These are phyloP conservation scores for Teratosphaeria zuluensis DNA, from an alignment of 2,329 filamentous ascomycete species.

Conservation along the genomic window DNA sequence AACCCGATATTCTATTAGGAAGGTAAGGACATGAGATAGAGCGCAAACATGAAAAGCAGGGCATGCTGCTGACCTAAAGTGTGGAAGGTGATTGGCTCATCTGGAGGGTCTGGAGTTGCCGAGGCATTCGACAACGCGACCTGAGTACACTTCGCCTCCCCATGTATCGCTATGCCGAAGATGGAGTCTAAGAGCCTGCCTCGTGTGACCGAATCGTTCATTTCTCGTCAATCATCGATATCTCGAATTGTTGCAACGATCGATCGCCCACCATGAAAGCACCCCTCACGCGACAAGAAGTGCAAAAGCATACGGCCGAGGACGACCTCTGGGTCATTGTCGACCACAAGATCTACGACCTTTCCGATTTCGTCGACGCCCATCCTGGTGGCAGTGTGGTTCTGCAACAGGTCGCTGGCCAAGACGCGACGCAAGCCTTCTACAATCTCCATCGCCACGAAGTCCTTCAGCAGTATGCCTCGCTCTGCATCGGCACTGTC, in stretches of 20 bases:
- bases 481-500: conserved; percentile 66
- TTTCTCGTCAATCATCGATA: not conserved
- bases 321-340: conserved; percentile 76
- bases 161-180: not conserved
- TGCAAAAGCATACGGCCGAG: conserved; percentile 53
- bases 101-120: not conserved
- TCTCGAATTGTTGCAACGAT: not conserved
- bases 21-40: too few relatives aligned
- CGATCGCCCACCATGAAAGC: conserved; percentile 12
- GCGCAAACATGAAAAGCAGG: too few relatives aligned
- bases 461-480: conserved; percentile 70
- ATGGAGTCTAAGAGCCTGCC: not conserved
- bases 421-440: conserved; percentile 72
- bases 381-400: conserved; percentile 77
- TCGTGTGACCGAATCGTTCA: not conserved
- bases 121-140: not conserved
- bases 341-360: conserved; percentile 79
- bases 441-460: conserved; percentile 91
- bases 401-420: conserved; percentile 68
- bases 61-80: too few relatives aligned
- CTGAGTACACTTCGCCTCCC: not conserved
- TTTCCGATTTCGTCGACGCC: conserved; percentile 74
- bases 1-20: too few relatives aligned
- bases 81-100: too few relatives aligned
- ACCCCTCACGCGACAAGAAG: conserved; percentile 20